Evolutionary conservation across 23 red algal species (phyloP).

Genomic region (Gracilaria vermiculophylla): DNA sequence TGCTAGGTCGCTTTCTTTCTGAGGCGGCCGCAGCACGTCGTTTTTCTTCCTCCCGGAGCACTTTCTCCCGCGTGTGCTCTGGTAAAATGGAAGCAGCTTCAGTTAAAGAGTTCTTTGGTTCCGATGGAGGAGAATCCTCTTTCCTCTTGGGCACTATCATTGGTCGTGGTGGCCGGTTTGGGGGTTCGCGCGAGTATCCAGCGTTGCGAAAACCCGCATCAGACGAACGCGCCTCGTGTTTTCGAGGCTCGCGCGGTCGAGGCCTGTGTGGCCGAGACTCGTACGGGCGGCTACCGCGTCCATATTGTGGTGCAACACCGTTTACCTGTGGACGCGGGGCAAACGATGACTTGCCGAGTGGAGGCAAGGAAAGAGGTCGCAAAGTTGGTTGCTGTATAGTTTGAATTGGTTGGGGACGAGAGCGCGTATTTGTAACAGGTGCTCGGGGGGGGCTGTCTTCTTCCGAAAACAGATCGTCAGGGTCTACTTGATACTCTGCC

Average conservation of each 20-base stretch:
- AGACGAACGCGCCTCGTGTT: background rate
- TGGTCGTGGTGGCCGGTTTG: background rate
- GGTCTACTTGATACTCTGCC: conserved; percentile 30
- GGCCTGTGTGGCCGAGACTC: background rate
- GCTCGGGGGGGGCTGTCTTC: background rate
- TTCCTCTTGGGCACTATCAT: background rate
- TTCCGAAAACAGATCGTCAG: conserved; percentile 24
- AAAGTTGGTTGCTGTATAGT: background rate
- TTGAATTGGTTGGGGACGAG: background rate
- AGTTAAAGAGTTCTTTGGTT: background rate
- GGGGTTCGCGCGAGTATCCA: background rate
- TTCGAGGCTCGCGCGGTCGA: background rate
- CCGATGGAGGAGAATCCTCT: background rate
- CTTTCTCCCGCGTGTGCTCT: conserved; percentile 13
- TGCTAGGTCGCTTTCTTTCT: conserved; percentile 19
- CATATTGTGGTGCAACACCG: background rate
- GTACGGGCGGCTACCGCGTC: background rate
- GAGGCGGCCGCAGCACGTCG: conserved; percentile 13
- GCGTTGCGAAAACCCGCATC: background rate
- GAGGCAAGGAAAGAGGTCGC: background rate
- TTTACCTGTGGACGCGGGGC: background rate
- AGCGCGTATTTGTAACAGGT: background rate
- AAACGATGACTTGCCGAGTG: conserved; percentile 4
- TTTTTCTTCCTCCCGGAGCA: conserved; percentile 6
- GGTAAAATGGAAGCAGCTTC: conserved; percentile 3